Base-by-base conservation (phyloP, 148 eudicot genomes). In the Chenopodium quinoa region DNA sequence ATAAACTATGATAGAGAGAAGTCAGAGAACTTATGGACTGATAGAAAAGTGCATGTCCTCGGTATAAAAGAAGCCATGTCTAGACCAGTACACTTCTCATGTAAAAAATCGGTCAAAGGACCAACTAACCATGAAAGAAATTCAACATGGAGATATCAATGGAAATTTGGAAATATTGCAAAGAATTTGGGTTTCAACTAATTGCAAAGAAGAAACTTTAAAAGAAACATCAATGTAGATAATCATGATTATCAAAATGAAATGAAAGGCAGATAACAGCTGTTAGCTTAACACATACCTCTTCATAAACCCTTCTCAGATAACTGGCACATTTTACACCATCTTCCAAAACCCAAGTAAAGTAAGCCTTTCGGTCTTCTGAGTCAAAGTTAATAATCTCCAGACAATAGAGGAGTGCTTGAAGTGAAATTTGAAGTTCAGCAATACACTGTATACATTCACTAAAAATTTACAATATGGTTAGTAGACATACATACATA, bases 261-360 rank as follows among this genome's bases (percentile, higher is more conserved):
- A n/a, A 29, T 22, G 48, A 10, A 32, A 71, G 60, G 52, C 37
- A 52, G 47, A 63, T 32, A 62, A 54, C 8, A 71, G 83, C 75
- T 68, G 37, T 70, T 32, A 22, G 27, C 23, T 74, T 65, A 22
- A 76, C 29, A 75, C 89, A 63, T 70, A 90, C 99, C 99, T 95
- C 97, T 85, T 93, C 99, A 81, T 93, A 95, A 47, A 93, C 91
- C 88, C 99, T 88, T 84, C 97, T 88, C 31, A 95, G 89, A 86
- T 88, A 86, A 88, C 86, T 66, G 80, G 97, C 98, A 73, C 99
- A 95, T 85, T 86, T 88, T 73, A 90, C 88, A 34, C 89, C 97
- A 83, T 90, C 97, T 83, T 86, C 86, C 75, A 93, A 74, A 80
- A 83, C 86, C 95, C 93, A 92, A 37, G 84, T 86, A 80, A 87